Evolutionary conservation across 257 asterid species (phyloP).

Genomic region (Solanum phureja): DNA sequence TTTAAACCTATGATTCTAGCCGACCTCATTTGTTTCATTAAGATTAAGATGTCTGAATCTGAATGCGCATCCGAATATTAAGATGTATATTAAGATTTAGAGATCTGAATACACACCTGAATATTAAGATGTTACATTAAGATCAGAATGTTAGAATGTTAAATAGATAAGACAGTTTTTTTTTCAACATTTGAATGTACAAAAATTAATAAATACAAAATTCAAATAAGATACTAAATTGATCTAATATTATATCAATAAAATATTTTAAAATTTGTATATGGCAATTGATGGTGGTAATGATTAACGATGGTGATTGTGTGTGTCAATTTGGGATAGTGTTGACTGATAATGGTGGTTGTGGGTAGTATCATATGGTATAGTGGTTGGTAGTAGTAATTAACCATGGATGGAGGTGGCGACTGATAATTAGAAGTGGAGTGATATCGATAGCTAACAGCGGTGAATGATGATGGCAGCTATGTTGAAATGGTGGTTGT

Average conservation of each 20-base stretch:
- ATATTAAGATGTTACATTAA: background rate
- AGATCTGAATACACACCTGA: background rate
- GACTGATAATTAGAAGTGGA: background rate
- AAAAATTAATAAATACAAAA: too few species aligned
- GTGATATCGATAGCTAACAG: too few species aligned
- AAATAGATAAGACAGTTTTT: background rate
- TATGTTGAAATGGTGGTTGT: background rate
- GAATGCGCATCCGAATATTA: background rate
- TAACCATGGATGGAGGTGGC: background rate
- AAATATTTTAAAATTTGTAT: too few species aligned
- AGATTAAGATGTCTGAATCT: background rate
- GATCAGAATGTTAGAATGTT: background rate
- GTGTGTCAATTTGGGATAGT: background rate
- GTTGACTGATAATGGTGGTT: background rate
- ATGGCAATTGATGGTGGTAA: background rate
- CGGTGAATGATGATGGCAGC: background rate
- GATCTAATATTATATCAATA: background rate
- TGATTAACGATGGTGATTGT: background rate
- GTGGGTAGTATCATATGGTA: background rate
- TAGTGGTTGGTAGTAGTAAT: background rate
- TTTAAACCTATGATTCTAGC: background rate
- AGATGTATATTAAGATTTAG: background rate
- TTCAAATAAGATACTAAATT: background rate
- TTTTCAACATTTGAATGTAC: background rate
- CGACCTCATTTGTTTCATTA: background rate